Percentiles rank a stretch among this genome's conserved stretches.
phyloP scores from a whole-genome alignment of 805 yeast species.

The Lachancea nothofagi region DNA sequence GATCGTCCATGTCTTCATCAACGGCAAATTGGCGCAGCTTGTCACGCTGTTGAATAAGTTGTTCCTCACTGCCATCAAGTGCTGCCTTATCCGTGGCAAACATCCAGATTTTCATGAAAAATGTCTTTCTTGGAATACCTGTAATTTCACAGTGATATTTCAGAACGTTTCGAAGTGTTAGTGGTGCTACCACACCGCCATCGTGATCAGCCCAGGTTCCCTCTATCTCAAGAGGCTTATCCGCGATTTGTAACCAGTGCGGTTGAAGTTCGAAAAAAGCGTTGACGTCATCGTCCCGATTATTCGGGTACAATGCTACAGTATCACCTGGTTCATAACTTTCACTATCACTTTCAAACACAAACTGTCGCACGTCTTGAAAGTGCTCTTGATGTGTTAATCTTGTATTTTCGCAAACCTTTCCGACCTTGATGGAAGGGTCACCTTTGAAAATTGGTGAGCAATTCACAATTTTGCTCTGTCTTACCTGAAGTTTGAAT shows the following conservation, averaged over 20 bases:
- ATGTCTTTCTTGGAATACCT: conserved; percentile 78
- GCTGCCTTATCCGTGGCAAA: conserved; percentile 53
- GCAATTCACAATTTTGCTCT: neutral
- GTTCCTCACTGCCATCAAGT: conserved; percentile 27
- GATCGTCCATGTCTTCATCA: conserved; percentile 69
- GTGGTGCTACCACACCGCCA: conserved; percentile 54
- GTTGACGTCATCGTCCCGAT: conserved; percentile 59
- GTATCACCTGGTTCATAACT: conserved; percentile 75
- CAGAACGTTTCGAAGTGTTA: conserved; percentile 68
- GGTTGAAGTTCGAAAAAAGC: conserved; percentile 56
- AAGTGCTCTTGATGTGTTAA: conserved; percentile 71
- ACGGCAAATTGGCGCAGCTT: conserved; percentile 70
- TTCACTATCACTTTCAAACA: conserved; percentile 31
- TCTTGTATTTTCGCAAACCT: conserved; percentile 46
- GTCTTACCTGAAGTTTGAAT: conserved; percentile 16
- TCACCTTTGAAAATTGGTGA: conserved; percentile 18
- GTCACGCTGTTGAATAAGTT: conserved; percentile 58
- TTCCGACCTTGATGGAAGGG: conserved; percentile 35
- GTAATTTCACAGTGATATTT: conserved; percentile 77
- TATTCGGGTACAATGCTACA: conserved; percentile 67
- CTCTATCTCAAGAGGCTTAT: conserved; percentile 38
- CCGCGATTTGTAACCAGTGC: conserved; percentile 69
- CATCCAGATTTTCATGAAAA: conserved; percentile 68
- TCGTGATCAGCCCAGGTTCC: conserved; percentile 31
- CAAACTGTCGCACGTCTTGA: conserved; percentile 78